These are phyloP conservation scores for Kazachstania sp. DNA, from an alignment of 1,139 yeast genomes.

Conservation along the genomic window DNA sequence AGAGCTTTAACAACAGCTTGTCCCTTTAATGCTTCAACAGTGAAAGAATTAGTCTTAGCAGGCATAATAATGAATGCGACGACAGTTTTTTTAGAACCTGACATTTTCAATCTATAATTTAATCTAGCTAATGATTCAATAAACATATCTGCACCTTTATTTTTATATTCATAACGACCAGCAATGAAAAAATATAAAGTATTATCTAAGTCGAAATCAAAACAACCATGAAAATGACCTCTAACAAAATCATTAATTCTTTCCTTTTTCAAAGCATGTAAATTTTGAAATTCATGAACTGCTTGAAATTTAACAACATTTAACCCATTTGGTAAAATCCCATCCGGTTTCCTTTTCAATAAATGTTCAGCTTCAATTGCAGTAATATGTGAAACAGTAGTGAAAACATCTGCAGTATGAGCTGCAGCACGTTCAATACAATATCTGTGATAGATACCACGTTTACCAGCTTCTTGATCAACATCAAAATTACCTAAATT, in stretches of 20 bases:
- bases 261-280: conserved; percentile 86
- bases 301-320: conserved; percentile 96
- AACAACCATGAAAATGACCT: conserved; percentile 95
- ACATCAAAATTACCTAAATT: conserved; percentile 86
- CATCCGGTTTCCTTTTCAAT: conserved; percentile 92
- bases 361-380: conserved; percentile 92
- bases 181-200: conserved; percentile 93
- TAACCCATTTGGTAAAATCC: conserved; percentile 92
- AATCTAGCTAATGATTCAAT: conserved; percentile 89
- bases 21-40: conserved; percentile 94
- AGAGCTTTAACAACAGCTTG: conserved; percentile 93
- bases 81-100: conserved; percentile 81
- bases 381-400: conserved; percentile 94
- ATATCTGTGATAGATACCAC: conserved; percentile 94
- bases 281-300: conserved; percentile 93
- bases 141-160: conserved; percentile 93
- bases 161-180: conserved; percentile 93
- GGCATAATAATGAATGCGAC: conserved; percentile 99
- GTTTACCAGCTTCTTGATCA: conserved; percentile 94
- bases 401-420: conserved; percentile 95
- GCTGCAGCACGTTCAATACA: conserved; percentile 96
- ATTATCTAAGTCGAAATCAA: conserved; percentile 88
- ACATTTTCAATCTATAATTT: conserved; percentile 74
- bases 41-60: conserved; percentile 85
- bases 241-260: conserved; percentile 89